phyloP scores from a whole-genome alignment of 2,329 filamentous ascomycete species.

The Huntiella omanensis region DNA sequence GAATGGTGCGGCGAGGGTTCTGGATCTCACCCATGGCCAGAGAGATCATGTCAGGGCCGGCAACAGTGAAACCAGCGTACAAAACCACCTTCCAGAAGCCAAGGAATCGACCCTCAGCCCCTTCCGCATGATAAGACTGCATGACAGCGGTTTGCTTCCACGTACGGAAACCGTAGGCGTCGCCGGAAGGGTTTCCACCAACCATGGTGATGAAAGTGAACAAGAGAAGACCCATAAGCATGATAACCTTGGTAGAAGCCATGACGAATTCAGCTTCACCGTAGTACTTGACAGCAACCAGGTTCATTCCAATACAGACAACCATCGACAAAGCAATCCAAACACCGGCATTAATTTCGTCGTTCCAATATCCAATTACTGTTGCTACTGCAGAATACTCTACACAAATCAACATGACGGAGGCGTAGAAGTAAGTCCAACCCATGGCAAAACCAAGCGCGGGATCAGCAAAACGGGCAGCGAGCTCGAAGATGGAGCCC shows the following conservation, averaged over 20 bases:
- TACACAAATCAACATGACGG: slow-evolving; percentile 26
- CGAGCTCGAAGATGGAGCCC: slow-evolving; percentile 35
- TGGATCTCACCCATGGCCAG: slow-evolving; percentile 39
- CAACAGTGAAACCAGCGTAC: slow-evolving; percentile 49
- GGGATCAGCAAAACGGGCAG: slow-evolving; percentile 34
- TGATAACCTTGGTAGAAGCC: slow-evolving; percentile 32
- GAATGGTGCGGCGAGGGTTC: slow-evolving; percentile 46
- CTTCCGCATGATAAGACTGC: slow-evolving; percentile 21
- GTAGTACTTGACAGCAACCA: slow-evolving; percentile 25
- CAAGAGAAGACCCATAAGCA: slow-evolving; percentile 35
- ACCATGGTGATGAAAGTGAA: slow-evolving; percentile 52
- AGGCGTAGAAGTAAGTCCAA: slow-evolving; percentile 31
- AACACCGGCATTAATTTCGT: slow-evolving; percentile 24
- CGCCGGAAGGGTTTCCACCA: slow-evolving; percentile 43
- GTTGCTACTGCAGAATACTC: slow-evolving; percentile 27
- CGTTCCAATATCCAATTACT: slow-evolving; percentile 26
- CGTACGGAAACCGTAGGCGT: slow-evolving; percentile 45
- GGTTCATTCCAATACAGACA: slow-evolving; percentile 27
- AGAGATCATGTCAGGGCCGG: slow-evolving; percentile 47
- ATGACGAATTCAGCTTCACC: slow-evolving; percentile 33
- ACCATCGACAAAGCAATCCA: slow-evolving; percentile 30
- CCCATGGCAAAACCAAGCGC: slow-evolving; percentile 37
- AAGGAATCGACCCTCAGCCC: slow-evolving; percentile 39
- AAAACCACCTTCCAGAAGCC: slow-evolving; percentile 39
- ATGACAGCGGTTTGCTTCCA: slow-evolving; percentile 23